Percentiles rank a stretch among this genome's conserved stretches.
phyloP scores from a whole-genome alignment of 2,329 filamentous ascomycete species.

The Pseudocercospora macadamiae region DNA sequence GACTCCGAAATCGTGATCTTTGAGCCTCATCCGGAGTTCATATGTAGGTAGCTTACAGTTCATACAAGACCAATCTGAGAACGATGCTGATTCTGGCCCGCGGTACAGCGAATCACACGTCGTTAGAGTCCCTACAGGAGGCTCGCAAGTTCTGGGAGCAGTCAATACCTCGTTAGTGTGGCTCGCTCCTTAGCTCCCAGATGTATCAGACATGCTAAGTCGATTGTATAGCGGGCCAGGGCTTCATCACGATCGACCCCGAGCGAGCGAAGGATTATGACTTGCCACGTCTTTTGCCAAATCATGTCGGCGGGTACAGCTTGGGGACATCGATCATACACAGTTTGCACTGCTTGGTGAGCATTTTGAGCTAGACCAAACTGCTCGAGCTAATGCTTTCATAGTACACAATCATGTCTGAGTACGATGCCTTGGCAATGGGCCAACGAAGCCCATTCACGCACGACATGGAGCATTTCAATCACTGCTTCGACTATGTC shows the following conservation, averaged over 20 bases:
- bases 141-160: conserved; percentile 3
- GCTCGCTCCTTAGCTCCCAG: too few species aligned
- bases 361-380: too few species aligned
- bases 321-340: conserved; percentile 1
- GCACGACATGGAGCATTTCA: conserved; percentile 2
- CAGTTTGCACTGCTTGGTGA: background rate
- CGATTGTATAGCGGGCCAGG: too few species aligned
- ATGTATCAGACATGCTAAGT: too few species aligned
- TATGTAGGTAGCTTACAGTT: too few species aligned
- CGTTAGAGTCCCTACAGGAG: background rate
- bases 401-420: background rate
- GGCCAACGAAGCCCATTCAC: background rate
- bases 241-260: conserved; percentile 1
- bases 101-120: background rate
- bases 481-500: conserved; percentile 3
- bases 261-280: background rate
- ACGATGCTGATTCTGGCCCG: too few species aligned
- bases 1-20: conserved; percentile 1
- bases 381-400: too few species aligned
- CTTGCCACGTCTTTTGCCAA: background rate
- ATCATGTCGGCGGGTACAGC: background rate
- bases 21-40: background rate
- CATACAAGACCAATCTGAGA: too few species aligned
- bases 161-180: conserved; percentile 1
- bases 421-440: background rate